Percentiles rank a stretch among this genome's conserved stretches.
These are phyloP conservation scores for Fusarium virguliforme DNA, from an alignment of 2,329 filamentous ascomycete species.

Conservation along the genomic window DNA sequence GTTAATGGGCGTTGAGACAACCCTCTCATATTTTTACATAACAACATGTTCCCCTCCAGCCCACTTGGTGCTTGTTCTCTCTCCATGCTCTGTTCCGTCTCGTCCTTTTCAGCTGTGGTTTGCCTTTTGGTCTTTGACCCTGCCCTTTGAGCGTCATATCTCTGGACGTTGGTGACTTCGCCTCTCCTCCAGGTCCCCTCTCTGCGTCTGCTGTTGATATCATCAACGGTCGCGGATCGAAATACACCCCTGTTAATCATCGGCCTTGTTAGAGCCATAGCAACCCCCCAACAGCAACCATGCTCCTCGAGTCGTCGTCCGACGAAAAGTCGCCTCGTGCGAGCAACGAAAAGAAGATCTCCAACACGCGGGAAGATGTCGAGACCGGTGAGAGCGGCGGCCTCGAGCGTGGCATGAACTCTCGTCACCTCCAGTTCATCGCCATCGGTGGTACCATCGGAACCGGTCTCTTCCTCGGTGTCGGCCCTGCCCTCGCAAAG, in stretches of 20 bases:
- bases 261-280: conserved; percentile 19
- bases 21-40: conserved; percentile 50
- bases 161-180: background rate
- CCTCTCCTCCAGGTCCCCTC: background rate
- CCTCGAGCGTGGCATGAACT: conserved; percentile 57
- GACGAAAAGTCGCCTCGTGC: conserved; percentile 52
- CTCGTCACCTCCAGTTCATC: conserved; percentile 66
- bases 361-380: conserved; percentile 53
- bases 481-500: conserved; percentile 73
- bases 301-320: conserved; percentile 46
- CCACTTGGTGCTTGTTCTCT: conserved; percentile 45
- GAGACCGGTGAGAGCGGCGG: conserved; percentile 58
- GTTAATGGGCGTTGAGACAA: conserved; percentile 21
- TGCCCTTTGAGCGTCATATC: background rate
- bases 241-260: conserved; percentile 10
- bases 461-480: conserved; percentile 81
- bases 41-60: conserved; percentile 41
- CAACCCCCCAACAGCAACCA: conserved; percentile 19
- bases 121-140: conserved; percentile 1
- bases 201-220: background rate
- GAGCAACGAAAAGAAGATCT: conserved; percentile 50
- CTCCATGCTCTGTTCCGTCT: conserved; percentile 23
- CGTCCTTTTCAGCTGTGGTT: conserved; percentile 3
- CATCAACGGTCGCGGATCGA: conserved; percentile 2
- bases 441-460: conserved; percentile 76